Conservation (phyloP, 345 rosid genomes). For the Eutrema heterophyllum region DNA sequence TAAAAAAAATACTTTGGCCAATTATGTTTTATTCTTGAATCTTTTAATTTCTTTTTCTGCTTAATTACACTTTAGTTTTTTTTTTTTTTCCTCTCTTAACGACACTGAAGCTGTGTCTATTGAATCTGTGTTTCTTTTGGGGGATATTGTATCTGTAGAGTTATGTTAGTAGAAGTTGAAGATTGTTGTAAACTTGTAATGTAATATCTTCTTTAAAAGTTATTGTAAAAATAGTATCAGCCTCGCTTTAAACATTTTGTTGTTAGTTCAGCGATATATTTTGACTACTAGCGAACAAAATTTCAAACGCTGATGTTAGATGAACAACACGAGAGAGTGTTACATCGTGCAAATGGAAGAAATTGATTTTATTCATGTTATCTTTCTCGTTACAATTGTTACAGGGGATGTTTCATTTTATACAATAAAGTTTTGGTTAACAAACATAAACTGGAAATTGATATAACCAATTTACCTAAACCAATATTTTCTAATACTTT, state of each 20-base stretch:
- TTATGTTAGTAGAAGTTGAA: neutral
- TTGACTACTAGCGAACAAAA: neutral
- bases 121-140: neutral
- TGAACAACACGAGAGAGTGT: no score
- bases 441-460: no score
- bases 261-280: neutral
- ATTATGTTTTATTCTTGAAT: slow-evolving; percentile 10
- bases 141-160: neutral
- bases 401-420: no score
- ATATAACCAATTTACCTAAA: no score
- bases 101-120: slow-evolving; percentile 13
- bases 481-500: no score
- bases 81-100: neutral
- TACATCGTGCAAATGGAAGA: no score
- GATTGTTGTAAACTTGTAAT: slow-evolving; percentile 12
- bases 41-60: neutral
- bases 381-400: no score
- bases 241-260: neutral
- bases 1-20: neutral
- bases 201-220: neutral
- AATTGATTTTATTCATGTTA: no score
- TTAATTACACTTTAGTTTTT: neutral
- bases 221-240: neutral
- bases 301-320: no score
- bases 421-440: no score